Evolutionary conservation across 208 protist species (phyloP).

Genomic region (Leishmania braziliensis): DNA sequence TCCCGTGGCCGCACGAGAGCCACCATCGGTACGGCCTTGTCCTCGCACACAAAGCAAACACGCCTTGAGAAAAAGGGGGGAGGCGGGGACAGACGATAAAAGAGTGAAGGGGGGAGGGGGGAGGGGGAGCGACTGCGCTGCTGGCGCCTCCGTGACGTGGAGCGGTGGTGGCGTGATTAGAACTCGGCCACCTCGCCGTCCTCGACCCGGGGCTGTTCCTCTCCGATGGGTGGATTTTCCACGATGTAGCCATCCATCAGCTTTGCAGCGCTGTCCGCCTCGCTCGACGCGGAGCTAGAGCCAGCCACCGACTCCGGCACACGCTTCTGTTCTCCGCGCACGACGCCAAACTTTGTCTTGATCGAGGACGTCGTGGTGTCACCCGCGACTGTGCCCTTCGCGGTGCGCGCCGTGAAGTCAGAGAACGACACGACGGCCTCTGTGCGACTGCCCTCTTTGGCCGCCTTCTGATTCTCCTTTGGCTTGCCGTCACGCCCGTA

Average conservation of each 20-base stretch:
- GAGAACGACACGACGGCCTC: slow-evolving; percentile 10
- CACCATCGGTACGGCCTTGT: neutral
- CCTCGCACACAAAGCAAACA: neutral
- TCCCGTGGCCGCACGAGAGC: too few relatives aligned
- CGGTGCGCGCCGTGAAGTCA: slow-evolving; percentile 8
- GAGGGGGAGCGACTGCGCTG: neutral
- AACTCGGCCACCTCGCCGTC: slow-evolving; percentile 44
- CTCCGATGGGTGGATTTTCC: slow-evolving; percentile 36
- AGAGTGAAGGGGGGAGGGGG: neutral
- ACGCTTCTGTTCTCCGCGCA: slow-evolving; percentile 58
- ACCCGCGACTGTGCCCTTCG: slow-evolving; percentile 1
- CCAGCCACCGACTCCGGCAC: slow-evolving; percentile 29
- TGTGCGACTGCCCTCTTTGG: slow-evolving; percentile 24
- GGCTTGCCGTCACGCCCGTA: slow-evolving; percentile 59
- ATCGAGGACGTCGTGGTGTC: slow-evolving; percentile 15
- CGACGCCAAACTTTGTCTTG: slow-evolving; percentile 66
- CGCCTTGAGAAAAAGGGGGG: neutral
- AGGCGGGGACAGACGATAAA: neutral
- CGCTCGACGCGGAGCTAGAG: slow-evolving; percentile 19
- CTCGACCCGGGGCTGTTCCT: slow-evolving; percentile 53
- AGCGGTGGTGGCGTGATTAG: neutral
- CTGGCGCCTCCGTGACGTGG: neutral
- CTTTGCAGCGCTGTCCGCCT: slow-evolving; percentile 5
- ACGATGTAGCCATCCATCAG: slow-evolving; percentile 5
- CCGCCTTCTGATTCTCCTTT: slow-evolving; percentile 29